These are phyloP conservation scores for Crithidia expoeki DNA, from an alignment of 208 protist species.

Conservation along the genomic window DNA sequence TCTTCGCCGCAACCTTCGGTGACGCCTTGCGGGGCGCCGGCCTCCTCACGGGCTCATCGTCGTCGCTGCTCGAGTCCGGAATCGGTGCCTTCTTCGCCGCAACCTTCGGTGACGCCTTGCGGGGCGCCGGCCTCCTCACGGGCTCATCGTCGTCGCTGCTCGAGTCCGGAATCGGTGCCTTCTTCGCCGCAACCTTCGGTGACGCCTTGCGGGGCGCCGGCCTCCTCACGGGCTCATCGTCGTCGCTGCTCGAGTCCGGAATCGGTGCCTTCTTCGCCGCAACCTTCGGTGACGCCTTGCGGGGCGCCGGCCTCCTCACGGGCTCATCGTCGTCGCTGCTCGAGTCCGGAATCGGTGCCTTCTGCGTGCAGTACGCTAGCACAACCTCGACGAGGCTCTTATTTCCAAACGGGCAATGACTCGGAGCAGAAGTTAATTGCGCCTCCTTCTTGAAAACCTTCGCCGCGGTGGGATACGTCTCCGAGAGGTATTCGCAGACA, in stretches of 20 bases:
- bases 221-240: constrained; percentile 49
- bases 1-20: constrained; percentile 53
- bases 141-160: constrained; percentile 62
- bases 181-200: constrained; percentile 49
- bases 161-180: constrained; percentile 48
- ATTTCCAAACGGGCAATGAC: constrained; percentile 22
- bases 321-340: constrained; percentile 62
- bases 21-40: constrained; percentile 31
- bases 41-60: constrained; percentile 47
- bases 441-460: constrained; percentile 41
- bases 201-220: constrained; percentile 29
- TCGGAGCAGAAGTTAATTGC: constrained; percentile 9
- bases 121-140: constrained; percentile 38
- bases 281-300: constrained; percentile 36
- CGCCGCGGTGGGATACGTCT: constrained; percentile 42
- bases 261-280: constrained; percentile 36
- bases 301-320: constrained; percentile 34
- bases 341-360: constrained; percentile 47
- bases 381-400: constrained; percentile 27
- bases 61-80: constrained; percentile 36
- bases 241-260: constrained; percentile 36
- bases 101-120: constrained; percentile 36
- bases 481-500: constrained; percentile 56
- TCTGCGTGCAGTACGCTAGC: constrained; percentile 26
- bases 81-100: constrained; percentile 35